These are phyloP conservation scores for Alternaria burnsii DNA, from an alignment of 2,329 filamentous ascomycete species.

Conservation along the genomic window DNA sequence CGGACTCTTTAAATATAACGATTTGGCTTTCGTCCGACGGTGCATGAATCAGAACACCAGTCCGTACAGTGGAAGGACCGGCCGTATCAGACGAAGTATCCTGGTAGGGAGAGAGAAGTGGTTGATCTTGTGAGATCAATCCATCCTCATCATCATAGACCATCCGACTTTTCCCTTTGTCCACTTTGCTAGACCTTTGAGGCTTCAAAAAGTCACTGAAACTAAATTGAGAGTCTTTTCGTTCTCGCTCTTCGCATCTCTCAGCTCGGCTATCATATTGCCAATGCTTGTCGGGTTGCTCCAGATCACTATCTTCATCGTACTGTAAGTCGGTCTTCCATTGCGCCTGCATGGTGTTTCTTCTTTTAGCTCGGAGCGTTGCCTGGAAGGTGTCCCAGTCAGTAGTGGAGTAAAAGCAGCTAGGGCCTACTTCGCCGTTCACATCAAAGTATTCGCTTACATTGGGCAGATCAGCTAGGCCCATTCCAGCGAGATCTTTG, in stretches of 20 bases:
- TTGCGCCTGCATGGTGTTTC: neutral
- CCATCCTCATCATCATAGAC: neutral
- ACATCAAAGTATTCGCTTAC: constrained; percentile 12
- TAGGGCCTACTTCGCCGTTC: constrained; percentile 13
- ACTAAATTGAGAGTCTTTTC: constrained; percentile 13
- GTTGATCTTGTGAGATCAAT: neutral
- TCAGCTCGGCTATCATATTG: neutral
- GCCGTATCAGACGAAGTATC: neutral
- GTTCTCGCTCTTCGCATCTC: neutral
- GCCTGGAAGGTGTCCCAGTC: constrained; percentile 14
- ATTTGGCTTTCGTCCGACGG: neutral
- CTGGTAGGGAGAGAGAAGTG: neutral
- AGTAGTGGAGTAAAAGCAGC: constrained; percentile 15
- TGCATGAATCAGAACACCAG: neutral
- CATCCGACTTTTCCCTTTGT: constrained; percentile 14
- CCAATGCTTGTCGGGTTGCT: neutral
- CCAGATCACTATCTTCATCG: constrained; percentile 2
- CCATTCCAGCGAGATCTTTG: neutral
- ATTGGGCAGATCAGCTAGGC: constrained; percentile 7
- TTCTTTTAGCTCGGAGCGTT: constrained; percentile 3
- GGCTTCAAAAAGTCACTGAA: constrained; percentile 8
- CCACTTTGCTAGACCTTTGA: constrained; percentile 6
- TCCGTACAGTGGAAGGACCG: neutral
- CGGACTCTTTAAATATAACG: neutral
- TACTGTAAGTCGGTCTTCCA: neutral